Evolutionary conservation across 176 grass and related monocot genomes (phyloP).

Genomic region (Ensete ventricosum): DNA sequence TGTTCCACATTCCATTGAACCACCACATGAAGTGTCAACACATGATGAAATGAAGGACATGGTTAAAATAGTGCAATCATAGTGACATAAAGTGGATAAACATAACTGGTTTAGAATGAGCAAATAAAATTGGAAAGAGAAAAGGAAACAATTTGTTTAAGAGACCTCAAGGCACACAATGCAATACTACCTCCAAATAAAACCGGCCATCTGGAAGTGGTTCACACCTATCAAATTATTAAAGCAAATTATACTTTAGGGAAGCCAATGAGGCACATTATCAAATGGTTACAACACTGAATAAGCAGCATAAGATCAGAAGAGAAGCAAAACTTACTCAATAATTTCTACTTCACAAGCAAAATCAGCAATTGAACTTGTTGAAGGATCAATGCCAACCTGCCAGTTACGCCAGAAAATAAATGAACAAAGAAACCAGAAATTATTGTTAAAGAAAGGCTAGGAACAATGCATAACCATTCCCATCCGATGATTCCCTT

Average conservation of each 20-base stretch:
- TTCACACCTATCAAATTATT: constrained; percentile 53
- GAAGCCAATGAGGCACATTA: not conserved
- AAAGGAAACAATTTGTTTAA: not conserved
- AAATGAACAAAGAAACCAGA: constrained; percentile 22
- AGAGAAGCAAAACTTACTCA: constrained; percentile 50
- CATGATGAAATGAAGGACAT: too few species aligned
- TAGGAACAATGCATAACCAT: constrained; percentile 44
- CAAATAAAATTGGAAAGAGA: not conserved
- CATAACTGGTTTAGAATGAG: not conserved
- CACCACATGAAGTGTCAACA: too few species aligned
- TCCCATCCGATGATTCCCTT: constrained; percentile 97
- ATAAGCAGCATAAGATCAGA: constrained; percentile 23
- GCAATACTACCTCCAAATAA: constrained; percentile 64
- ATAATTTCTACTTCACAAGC: constrained; percentile 98
- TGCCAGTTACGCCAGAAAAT: constrained; percentile 32
- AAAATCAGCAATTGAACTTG: constrained; percentile 82
- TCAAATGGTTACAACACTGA: constrained; percentile 23
- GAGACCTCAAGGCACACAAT: constrained; percentile 10
- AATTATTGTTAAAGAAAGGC: not conserved
- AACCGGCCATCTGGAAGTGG: constrained; percentile 93
- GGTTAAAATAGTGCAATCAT: not conserved
- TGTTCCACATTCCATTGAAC: too few species aligned
- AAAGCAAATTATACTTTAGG: constrained; percentile 6
- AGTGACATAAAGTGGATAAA: not conserved
- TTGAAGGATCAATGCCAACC: constrained; percentile 79